phyloP scores from a whole-genome alignment of 202 grass and related monocot species.

The Bolboschoenoplectus hybrid region DNA sequence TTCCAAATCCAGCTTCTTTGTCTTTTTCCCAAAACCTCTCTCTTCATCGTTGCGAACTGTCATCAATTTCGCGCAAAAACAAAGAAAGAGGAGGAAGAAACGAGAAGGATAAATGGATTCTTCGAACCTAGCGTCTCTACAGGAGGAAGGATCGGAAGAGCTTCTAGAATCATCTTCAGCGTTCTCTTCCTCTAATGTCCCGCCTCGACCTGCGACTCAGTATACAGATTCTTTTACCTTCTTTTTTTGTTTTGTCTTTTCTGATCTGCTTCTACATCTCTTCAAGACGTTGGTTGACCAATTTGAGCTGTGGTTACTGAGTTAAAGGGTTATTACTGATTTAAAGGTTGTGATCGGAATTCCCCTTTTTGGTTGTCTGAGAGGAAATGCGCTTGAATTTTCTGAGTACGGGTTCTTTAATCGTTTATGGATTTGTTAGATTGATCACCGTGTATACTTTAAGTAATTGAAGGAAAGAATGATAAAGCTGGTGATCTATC shows the following conservation, averaged over 20 bases:
- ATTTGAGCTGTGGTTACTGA: background rate
- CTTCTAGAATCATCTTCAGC: conserved; percentile 41
- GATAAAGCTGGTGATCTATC: background rate
- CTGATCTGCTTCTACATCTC: background rate
- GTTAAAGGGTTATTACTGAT: background rate
- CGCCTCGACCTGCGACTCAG: conserved; percentile 84
- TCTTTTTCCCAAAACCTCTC: background rate
- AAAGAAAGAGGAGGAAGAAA: background rate
- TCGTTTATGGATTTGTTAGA: background rate
- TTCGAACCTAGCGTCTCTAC: conserved; percentile 57
- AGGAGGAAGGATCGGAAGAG: conserved; percentile 58
- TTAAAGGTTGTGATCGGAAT: conserved; percentile 1
- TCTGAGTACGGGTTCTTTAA: background rate
- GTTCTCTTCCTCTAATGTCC: conserved; percentile 57
- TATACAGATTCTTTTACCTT: conserved; percentile 35
- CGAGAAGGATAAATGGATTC: conserved; percentile 54
- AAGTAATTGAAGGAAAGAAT: background rate
- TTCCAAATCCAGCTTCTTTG: background rate
- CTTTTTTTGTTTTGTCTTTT: background rate
- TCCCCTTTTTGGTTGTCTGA: conserved; percentile 6
- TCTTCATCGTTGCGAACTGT: background rate
- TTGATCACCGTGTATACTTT: background rate
- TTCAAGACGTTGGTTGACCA: background rate
- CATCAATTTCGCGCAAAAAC: conserved; percentile 11
- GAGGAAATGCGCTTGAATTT: conserved; percentile 25